phyloP scores from a whole-genome alignment of 2,329 filamentous ascomycete species.

The Cryphonectria parasitica region DNA sequence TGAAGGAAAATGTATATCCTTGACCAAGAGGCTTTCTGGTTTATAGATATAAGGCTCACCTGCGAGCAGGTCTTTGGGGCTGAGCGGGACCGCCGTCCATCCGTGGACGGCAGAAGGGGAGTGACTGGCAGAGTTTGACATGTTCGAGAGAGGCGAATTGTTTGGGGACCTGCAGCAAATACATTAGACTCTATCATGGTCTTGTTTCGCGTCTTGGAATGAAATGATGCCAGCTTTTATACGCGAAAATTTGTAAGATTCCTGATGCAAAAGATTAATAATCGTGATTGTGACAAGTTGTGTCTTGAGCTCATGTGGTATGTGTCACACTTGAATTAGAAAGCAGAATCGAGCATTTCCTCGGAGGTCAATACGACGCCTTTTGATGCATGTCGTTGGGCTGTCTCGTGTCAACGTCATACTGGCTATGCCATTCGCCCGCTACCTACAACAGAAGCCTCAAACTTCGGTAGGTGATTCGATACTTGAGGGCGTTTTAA shows the following conservation, averaged over 20 bases:
- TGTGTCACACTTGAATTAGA: neutral
- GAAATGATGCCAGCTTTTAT: neutral
- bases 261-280: neutral
- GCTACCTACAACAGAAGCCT: neutral
- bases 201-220: neutral
- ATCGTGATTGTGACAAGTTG: neutral
- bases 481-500: neutral
- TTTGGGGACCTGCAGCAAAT: neutral
- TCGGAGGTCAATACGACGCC: neutral
- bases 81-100: conserved; percentile 37
- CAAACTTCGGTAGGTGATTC: neutral
- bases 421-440: neutral
- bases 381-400: neutral
- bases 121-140: conserved; percentile 26
- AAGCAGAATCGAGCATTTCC: neutral
- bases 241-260: neutral
- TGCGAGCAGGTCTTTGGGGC: conserved; percentile 33
- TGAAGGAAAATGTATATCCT: conserved; percentile 51
- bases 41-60: conserved; percentile 44
- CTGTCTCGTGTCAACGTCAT: neutral
- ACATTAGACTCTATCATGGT: neutral
- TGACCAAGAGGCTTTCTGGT: conserved; percentile 40
- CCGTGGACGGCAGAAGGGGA: conserved; percentile 34
- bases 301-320: neutral
- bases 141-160: conserved; percentile 3